Percentiles rank a stretch among this genome's conserved stretches.
Evolutionary conservation across 371 early-diverging fungal species (phyloP).

Genomic region (Coemansia sp.): DNA sequence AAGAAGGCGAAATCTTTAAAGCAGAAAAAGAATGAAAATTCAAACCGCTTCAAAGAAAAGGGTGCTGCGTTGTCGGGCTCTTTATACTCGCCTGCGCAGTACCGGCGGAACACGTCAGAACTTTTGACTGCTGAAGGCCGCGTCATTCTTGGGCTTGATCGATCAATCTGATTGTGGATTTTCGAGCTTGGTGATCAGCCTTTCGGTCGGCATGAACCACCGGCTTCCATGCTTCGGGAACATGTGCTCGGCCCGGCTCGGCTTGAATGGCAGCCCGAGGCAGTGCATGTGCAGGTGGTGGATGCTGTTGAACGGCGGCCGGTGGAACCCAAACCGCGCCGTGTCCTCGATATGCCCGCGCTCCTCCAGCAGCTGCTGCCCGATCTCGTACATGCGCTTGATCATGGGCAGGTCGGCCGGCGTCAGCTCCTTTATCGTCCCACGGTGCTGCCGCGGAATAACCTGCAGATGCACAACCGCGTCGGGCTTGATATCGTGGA

Average conservation of each 20-base stretch:
- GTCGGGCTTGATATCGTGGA: slow-evolving; percentile 56
- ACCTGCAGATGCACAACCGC: slow-evolving; percentile 55
- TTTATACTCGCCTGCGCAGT: not conserved
- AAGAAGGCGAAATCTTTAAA: not conserved
- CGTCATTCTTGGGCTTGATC: slow-evolving; percentile 4
- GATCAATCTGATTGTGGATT: slow-evolving; percentile 1
- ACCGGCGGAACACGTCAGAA: slow-evolving; percentile 7
- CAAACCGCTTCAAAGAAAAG: too few species aligned
- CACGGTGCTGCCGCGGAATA: slow-evolving; percentile 54
- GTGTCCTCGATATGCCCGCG: slow-evolving; percentile 30
- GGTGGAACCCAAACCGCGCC: slow-evolving; percentile 58
- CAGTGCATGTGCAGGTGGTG: slow-evolving; percentile 60
- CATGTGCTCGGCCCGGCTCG: slow-evolving; percentile 31
- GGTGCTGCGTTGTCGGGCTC: too few species aligned
- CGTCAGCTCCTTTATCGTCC: slow-evolving; percentile 34
- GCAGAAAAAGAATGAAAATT: not conserved
- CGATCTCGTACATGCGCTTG: slow-evolving; percentile 51
- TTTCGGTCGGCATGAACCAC: slow-evolving; percentile 31
- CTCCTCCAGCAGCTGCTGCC: slow-evolving; percentile 39
- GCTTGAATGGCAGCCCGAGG: slow-evolving; percentile 55
- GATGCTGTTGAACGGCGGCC: slow-evolving; percentile 59
- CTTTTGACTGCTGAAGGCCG: not conserved
- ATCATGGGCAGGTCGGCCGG: slow-evolving; percentile 40
- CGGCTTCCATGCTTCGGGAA: slow-evolving; percentile 26
- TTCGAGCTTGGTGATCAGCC: slow-evolving; percentile 17